Conservation (phyloP, 2,329 filamentous ascomycete species). For the Cadophora malorum region DNA sequence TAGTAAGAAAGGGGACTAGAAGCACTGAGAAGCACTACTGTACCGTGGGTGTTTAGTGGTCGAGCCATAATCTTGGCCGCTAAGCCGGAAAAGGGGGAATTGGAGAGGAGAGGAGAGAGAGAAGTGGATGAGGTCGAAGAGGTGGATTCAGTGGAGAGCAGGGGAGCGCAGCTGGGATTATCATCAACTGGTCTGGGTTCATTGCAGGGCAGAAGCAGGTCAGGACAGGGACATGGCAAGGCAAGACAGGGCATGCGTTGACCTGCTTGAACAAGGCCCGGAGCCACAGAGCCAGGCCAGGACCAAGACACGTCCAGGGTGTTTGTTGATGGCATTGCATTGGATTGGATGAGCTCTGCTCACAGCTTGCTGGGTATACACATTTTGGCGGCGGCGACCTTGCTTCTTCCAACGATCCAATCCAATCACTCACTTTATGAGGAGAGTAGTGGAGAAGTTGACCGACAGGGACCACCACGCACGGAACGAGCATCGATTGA, state of each 20-base stretch:
- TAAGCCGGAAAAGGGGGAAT: neutral
- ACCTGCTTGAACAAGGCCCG: neutral
- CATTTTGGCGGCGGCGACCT: slow-evolving; percentile 6
- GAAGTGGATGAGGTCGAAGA: too few relatives aligned
- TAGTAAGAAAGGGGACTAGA: neutral
- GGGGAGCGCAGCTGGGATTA: neutral
- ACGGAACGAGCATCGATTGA: neutral
- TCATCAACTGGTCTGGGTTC: neutral
- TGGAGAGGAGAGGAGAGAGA: neutral
- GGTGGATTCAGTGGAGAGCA: slow-evolving; percentile 3
- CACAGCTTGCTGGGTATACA: neutral
- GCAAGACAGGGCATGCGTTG: neutral
- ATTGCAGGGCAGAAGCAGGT: neutral
- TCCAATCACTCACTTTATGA: slow-evolving; percentile 4
- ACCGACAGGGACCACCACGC: neutral
- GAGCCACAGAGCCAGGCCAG: neutral
- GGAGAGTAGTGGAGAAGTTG: neutral
- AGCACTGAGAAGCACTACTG: neutral
- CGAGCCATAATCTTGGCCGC: slow-evolving; percentile 2
- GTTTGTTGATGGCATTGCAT: slow-evolving; percentile 5
- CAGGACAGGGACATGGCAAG: neutral
- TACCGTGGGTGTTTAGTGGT: slow-evolving; percentile 1
- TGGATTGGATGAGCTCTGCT: slow-evolving; percentile 3
- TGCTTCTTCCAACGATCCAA: slow-evolving; percentile 15
- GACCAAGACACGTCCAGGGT: neutral